Evolutionary conservation across 768 basidiomycete genomes (phyloP).

Genomic region (Kwoniella sp.): DNA sequence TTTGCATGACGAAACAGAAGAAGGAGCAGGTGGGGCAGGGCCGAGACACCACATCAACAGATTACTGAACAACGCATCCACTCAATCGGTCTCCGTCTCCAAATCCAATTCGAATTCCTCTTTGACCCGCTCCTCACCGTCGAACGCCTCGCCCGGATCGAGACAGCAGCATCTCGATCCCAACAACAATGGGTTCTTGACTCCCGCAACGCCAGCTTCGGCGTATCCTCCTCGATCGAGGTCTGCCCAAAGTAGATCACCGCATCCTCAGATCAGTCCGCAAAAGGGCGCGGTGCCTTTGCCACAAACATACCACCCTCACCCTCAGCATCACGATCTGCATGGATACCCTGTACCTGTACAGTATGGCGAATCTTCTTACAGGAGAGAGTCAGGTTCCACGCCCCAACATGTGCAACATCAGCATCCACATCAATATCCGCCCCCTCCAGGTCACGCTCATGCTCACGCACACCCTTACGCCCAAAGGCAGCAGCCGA

Average conservation of each 20-base stretch:
- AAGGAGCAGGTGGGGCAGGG: constrained; percentile 5
- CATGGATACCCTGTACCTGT: constrained; percentile 3
- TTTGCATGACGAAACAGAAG: constrained; percentile 31
- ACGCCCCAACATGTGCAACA: neutral
- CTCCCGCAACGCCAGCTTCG: constrained; percentile 35
- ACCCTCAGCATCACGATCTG: constrained; percentile 1
- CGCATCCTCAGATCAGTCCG: constrained; percentile 27
- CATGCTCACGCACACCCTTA: neutral
- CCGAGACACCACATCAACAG: constrained; percentile 28
- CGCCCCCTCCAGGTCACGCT: no score
- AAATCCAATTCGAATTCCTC: constrained; percentile 42
- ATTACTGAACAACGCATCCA: constrained; percentile 28
- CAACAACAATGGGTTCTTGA: constrained; percentile 39
- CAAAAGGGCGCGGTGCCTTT: constrained; percentile 8
- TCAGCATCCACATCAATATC: neutral
- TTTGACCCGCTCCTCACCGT: constrained; percentile 28
- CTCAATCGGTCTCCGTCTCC: constrained; percentile 27
- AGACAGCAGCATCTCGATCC: constrained; percentile 26
- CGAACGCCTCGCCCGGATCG: constrained; percentile 28
- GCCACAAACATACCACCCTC: constrained; percentile 1
- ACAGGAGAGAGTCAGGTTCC: constrained; percentile 13
- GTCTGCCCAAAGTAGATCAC: constrained; percentile 31
- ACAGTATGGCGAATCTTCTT: constrained; percentile 23
- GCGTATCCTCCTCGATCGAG: constrained; percentile 19
- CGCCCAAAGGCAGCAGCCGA: constrained; percentile 20